phyloP scores from a whole-genome alignment of 163 green algal species.

The Smithsoniella earleae region DNA sequence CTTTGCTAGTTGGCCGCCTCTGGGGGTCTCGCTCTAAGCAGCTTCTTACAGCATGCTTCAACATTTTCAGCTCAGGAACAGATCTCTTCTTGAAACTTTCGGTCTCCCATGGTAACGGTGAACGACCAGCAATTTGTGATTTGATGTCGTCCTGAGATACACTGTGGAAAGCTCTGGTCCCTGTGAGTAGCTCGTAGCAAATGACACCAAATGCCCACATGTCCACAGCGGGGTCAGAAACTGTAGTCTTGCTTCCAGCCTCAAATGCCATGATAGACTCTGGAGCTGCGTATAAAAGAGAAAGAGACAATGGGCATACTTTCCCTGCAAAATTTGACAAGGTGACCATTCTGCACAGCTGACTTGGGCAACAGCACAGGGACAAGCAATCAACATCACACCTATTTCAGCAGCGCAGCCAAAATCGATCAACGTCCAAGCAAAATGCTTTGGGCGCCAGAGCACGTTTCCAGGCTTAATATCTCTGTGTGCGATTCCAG shows the following conservation, averaged over 20 bases:
- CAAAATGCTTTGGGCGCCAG: constrained; percentile 17
- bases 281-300: background rate
- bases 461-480: constrained; percentile 28
- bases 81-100: background rate
- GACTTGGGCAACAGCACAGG: too few species aligned
- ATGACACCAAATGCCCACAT: constrained; percentile 29
- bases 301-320: constrained; percentile 3
- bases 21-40: constrained; percentile 13
- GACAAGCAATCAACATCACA: background rate
- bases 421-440: constrained; percentile 28
- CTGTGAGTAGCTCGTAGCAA: constrained; percentile 25
- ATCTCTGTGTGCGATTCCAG: constrained; percentile 15
- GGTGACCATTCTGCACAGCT: too few species aligned
- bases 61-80: constrained; percentile 20
- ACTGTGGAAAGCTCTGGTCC: background rate
- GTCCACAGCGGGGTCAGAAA: background rate
- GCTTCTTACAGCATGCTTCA: background rate
- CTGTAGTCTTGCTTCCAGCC: background rate
- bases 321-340: too few species aligned
- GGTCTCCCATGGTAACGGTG: constrained; percentile 26
- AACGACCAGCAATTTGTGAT: constrained; percentile 6
- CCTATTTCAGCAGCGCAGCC: constrained; percentile 27
- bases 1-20: constrained; percentile 19
- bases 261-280: constrained; percentile 7
- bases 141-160: background rate